Base-by-base conservation (phyloP, 192 early-diverging fungal genomes). In the Funneliformis mosseae region DNA sequence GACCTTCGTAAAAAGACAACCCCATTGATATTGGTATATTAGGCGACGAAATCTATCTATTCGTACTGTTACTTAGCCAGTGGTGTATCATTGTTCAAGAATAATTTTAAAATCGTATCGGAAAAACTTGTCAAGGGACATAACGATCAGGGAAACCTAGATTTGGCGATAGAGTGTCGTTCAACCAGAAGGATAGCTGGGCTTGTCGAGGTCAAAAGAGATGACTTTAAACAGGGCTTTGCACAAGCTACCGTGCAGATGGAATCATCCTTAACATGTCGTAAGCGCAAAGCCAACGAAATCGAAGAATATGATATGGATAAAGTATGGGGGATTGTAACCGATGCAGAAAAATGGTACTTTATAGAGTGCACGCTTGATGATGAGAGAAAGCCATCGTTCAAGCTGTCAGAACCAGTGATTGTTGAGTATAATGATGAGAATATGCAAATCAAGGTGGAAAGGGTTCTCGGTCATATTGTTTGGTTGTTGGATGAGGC, bases 211-310 rank as follows among this genome's bases (percentile, higher is more conserved):
- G 42, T 73, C 39, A 73, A 42, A 45, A 73, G 14, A 18, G 39
- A 73, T 8, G 39, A 73, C 43, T 0, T 73, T 25, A 73, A 3
- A 45, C 11, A 42, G 71, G 39, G 39, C 11, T 73, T 73, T 21
- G 71, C 39, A 4, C 39, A 73, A 33, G 71, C 71, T 21, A 27
- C 71, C 21, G 14, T 73, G 39, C 70, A 46, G 23, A 72, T 46
- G 8, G 70, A 72, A 72, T 72, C 70, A 72, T 73, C 42, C 42
- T 50, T 73, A 73, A 45, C 71, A 48, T 42, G 68, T 46, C 42
- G 18, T 73, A 73, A 73, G 3, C 71, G 71, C 10, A 73, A 73
- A 46, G 8, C 71, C 12, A 48, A 73, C 45, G 71, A 73, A 73
- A 73, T 73, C 4, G 45, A 73, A n/a, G 71, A 46, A 10, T 14